These are phyloP conservation scores for Polygonum aviculare DNA, from an alignment of 148 eudicot species.

Conservation along the genomic window DNA sequence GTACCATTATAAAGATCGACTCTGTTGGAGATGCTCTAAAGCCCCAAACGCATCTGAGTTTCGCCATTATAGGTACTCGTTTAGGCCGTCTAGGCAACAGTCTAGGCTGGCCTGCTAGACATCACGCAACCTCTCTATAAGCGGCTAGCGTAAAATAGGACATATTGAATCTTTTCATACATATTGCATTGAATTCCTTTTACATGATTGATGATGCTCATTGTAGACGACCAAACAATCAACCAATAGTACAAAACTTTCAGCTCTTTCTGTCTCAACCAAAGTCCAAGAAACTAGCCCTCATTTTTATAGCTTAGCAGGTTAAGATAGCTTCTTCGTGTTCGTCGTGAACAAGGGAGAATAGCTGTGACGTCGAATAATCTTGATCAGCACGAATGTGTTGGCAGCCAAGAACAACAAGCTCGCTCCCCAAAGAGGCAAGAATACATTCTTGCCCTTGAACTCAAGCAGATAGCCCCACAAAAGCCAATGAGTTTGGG, in stretches of 20 bases:
- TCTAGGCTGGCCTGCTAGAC: too few species aligned
- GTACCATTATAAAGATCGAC: too few species aligned
- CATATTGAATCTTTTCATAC: too few species aligned
- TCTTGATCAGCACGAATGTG: slow-evolving; percentile 41
- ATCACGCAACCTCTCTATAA: too few species aligned
- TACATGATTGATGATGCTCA: too few species aligned
- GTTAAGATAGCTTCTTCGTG: neutral
- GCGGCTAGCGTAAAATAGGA: too few species aligned
- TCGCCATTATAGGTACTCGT: too few species aligned
- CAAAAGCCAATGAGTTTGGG: slow-evolving; percentile 83
- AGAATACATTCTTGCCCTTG: slow-evolving; percentile 71
- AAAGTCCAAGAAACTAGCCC: neutral
- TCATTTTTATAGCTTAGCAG: neutral
- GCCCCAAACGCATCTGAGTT: too few species aligned
- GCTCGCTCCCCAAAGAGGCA: slow-evolving; percentile 78
- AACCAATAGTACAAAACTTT: neutral
- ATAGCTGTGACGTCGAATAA: slow-evolving; percentile 43
- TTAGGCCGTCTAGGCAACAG: too few species aligned
- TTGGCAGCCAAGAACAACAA: slow-evolving; percentile 74
- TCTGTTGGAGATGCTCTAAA: too few species aligned
- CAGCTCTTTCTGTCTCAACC: neutral
- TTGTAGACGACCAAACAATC: too few species aligned
- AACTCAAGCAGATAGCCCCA: slow-evolving; percentile 92
- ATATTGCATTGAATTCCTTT: too few species aligned
- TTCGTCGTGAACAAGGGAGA: slow-evolving; percentile 35